Evolutionary conservation across 257 asterid species (phyloP).

Genomic region (Datura wrightii): DNA sequence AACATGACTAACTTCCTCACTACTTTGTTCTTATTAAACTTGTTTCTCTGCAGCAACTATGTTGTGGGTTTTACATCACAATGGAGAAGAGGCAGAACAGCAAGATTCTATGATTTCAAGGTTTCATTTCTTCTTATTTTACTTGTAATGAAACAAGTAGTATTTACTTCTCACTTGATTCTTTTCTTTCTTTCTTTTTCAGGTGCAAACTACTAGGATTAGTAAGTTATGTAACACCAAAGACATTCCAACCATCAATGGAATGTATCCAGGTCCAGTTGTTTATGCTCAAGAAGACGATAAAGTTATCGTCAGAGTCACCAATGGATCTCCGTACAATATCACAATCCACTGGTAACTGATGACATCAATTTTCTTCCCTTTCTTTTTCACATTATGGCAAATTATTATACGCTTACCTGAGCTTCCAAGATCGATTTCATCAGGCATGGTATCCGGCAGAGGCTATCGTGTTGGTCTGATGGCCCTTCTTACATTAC

Average conservation of each 20-base stretch:
- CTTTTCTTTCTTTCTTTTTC: background rate
- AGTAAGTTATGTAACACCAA: conserved; percentile 55
- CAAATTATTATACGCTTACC: background rate
- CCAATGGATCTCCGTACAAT: conserved; percentile 57
- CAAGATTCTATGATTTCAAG: conserved; percentile 62
- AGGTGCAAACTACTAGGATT: conserved; percentile 61
- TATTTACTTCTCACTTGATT: background rate
- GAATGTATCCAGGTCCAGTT: conserved; percentile 65
- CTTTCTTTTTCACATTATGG: background rate
- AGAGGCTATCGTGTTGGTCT: conserved; percentile 64
- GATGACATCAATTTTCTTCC: background rate
- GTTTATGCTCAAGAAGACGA: conserved; percentile 71
- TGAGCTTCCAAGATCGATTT: background rate
- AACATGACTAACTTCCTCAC: conserved; percentile 43
- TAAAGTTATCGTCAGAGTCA: conserved; percentile 49
- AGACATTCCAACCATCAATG: conserved; percentile 56
- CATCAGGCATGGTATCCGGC: conserved; percentile 72
- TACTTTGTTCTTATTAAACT: conserved; percentile 30
- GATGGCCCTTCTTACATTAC: conserved; percentile 76
- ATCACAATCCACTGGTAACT: conserved; percentile 68
- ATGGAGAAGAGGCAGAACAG: conserved; percentile 55
- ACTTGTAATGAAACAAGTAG: background rate
- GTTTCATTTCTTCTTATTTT: conserved; percentile 26
- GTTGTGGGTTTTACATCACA: conserved; percentile 39
- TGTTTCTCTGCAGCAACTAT: conserved; percentile 39